Evolutionary conservation across 192 early-diverging fungal species (phyloP), one percentile per base, ranked within the genome.

Genomic region (Dissophora globulifera): DNA sequence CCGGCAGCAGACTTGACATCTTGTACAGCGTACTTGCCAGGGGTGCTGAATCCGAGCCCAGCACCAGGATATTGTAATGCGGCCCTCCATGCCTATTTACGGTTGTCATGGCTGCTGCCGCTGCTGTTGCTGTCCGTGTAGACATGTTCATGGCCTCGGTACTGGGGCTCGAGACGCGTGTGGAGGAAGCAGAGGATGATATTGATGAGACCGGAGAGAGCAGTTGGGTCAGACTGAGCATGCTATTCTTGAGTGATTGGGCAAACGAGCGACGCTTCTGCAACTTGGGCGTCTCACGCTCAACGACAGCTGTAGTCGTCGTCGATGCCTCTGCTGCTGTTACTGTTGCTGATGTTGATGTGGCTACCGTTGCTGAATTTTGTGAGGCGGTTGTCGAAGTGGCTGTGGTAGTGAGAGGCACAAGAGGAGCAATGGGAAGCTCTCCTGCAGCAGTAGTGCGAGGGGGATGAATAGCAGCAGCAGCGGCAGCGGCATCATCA

Each of bases 11-110:
- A 33, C 63, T 48, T 30, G 72, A 76, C 72, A 76, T 62, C 52
- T 76, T 76, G 52, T 76, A 76, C n/a, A 76, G 58, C 1, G 72
- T 76, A 33, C 72, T 76, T 16, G 72, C 72, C 46, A 76, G 13
- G 3, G 72, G 63, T 2, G 72, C 63, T 13, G 72, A 76, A 29
- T 76, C 72, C 2, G 63, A 76, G 6, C 72, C 72, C 35, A 76
- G 47, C 22, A 76, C 72, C 23, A 76, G 30, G 27, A 76, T 62
- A 27, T 76, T 76, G 40, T 67, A 76, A 12, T 76, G 72, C 16
- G 72, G 62, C 43, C 5, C 57, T 55, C 13, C 35, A n/a, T n/a
- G n/a, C n/a, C n/a, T n/a, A n/a, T n/a, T n/a, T n/a, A n/a, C n/a
- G n/a, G n/a, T n/a, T 38, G 35, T 38, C 35, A 16, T 25, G 17